Percentiles rank a stretch among this genome's conserved stretches.
Evolutionary conservation across 495 filamentous ascomycete species (phyloP).

Genomic region (Podospora anserina): DNA sequence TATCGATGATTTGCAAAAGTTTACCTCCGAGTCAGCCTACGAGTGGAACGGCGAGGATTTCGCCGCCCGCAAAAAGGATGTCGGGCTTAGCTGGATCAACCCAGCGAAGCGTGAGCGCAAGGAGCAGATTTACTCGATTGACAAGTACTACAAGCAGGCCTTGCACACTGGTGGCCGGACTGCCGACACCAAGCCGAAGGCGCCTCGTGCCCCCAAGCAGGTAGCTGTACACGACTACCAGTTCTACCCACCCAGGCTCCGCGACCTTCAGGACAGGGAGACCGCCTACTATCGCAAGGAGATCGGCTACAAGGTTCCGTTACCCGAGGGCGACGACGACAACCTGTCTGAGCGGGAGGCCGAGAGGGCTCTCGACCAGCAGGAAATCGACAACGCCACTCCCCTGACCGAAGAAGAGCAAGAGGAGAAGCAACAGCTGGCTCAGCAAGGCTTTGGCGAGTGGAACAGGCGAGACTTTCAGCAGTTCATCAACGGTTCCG

Average conservation of each 20-base stretch:
- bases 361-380: slow-evolving; percentile 82
- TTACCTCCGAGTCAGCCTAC: slow-evolving; percentile 93
- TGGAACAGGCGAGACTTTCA: slow-evolving; percentile 99
- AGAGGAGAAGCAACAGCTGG: slow-evolving; percentile 73
- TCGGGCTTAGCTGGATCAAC: slow-evolving; percentile 97
- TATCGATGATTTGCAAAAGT: slow-evolving; percentile 96
- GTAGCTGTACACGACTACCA: slow-evolving; percentile 92
- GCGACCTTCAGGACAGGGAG: slow-evolving; percentile 91
- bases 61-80: slow-evolving; percentile 85
- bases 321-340: slow-evolving; percentile 80
- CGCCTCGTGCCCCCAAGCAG: slow-evolving; percentile 94
- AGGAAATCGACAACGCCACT: slow-evolving; percentile 86
- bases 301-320: slow-evolving; percentile 85
- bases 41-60: slow-evolving; percentile 99
- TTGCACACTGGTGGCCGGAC: slow-evolving; percentile 80
- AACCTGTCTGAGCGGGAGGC: slow-evolving; percentile 79
- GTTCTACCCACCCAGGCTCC: slow-evolving; percentile 81
- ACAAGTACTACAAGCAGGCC: slow-evolving; percentile 96
- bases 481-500: slow-evolving; percentile 92
- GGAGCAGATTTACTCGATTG: slow-evolving; percentile 95
- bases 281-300: slow-evolving; percentile 95
- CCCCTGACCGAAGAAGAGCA: slow-evolving; percentile 88
- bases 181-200: slow-evolving; percentile 87
- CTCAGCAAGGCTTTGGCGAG: slow-evolving; percentile 79
- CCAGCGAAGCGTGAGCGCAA: slow-evolving; percentile 98